Evolutionary conservation across 2,329 filamentous ascomycete genomes (phyloP).

Genomic region (Juglanconis sp.): DNA sequence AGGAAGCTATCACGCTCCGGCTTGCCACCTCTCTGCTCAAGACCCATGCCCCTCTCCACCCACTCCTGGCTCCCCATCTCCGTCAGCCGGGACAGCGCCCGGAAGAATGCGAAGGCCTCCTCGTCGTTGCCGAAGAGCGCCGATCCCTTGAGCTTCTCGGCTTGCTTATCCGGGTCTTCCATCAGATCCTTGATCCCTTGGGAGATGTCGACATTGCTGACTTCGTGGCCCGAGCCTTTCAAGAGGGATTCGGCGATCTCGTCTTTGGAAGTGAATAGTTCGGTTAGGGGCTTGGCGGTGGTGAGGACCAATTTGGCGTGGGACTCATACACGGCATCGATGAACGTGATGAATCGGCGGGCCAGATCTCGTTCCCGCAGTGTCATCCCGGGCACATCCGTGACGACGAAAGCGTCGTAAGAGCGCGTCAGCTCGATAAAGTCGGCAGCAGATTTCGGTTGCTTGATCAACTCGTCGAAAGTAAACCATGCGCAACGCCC

Average conservation of each 20-base stretch:
- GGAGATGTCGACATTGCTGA: slow-evolving; percentile 50
- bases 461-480: slow-evolving; percentile 86
- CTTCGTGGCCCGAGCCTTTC: slow-evolving; percentile 40
- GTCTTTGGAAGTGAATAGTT: slow-evolving; percentile 77
- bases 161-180: slow-evolving; percentile 83
- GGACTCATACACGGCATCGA: slow-evolving; percentile 91
- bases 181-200: slow-evolving; percentile 76
- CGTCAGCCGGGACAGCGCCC: slow-evolving; percentile 76
- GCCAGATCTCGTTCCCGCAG: slow-evolving; percentile 82
- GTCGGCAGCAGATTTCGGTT: slow-evolving; percentile 87
- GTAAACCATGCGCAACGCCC: slow-evolving; percentile 87
- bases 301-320: slow-evolving; percentile 95
- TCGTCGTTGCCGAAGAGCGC: slow-evolving; percentile 91
- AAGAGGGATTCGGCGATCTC: slow-evolving; percentile 63
- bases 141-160: slow-evolving; percentile 78
- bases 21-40: slow-evolving; percentile 64
- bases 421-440: slow-evolving; percentile 87
- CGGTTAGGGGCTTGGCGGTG: slow-evolving; percentile 76
- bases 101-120: slow-evolving; percentile 92
- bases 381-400: slow-evolving; percentile 89
- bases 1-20: slow-evolving; percentile 63
- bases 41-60: slow-evolving; percentile 77
- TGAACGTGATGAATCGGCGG: slow-evolving; percentile 92
- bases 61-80: slow-evolving; percentile 96
- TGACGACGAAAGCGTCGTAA: slow-evolving; percentile 91